Percentiles rank a stretch among this genome's conserved stretches.
These are phyloP conservation scores for Geotrichum macrosporum DNA, from an alignment of 1,139 yeast species.

Conservation along the genomic window DNA sequence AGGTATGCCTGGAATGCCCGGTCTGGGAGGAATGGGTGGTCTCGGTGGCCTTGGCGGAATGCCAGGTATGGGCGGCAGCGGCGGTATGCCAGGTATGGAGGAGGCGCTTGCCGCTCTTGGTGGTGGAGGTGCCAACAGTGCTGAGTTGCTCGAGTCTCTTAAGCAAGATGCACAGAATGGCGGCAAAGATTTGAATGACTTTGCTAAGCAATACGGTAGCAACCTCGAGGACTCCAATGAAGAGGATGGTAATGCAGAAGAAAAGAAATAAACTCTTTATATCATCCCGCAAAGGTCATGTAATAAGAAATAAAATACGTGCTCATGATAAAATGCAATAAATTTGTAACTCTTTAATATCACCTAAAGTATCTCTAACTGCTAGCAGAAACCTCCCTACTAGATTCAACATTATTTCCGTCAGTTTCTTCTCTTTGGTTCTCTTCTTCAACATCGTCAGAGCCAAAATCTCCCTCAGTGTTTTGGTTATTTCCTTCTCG, in stretches of 20 bases:
- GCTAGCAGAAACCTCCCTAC: no score
- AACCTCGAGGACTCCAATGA: slow-evolving; percentile 14
- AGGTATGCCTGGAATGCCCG: slow-evolving; percentile 32
- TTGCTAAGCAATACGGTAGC: slow-evolving; percentile 18
- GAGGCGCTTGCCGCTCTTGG: slow-evolving; percentile 24
- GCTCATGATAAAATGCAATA: no score
- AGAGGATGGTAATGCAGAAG: slow-evolving; percentile 26
- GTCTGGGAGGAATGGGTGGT: slow-evolving; percentile 29
- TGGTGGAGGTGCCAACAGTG: slow-evolving; percentile 21
- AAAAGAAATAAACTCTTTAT: slow-evolving; percentile 19
- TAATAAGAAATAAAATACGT: no score
- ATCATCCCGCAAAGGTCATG: no score
- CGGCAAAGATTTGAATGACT: slow-evolving; percentile 21
- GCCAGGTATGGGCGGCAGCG: slow-evolving; percentile 35
- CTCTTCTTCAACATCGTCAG: no score
- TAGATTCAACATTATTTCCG: no score
- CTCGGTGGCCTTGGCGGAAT: no score
- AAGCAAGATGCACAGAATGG: slow-evolving; percentile 20
- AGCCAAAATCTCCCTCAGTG: no score
- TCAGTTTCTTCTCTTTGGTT: slow-evolving; percentile 4
- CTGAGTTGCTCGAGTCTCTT: slow-evolving; percentile 19
- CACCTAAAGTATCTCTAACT: no score
- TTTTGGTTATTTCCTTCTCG: no score
- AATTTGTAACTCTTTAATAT: no score
- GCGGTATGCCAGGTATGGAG: slow-evolving; percentile 33